These are phyloP conservation scores for Lentinula edodes DNA, from an alignment of 768 basidiomycete species.

Conservation along the genomic window DNA sequence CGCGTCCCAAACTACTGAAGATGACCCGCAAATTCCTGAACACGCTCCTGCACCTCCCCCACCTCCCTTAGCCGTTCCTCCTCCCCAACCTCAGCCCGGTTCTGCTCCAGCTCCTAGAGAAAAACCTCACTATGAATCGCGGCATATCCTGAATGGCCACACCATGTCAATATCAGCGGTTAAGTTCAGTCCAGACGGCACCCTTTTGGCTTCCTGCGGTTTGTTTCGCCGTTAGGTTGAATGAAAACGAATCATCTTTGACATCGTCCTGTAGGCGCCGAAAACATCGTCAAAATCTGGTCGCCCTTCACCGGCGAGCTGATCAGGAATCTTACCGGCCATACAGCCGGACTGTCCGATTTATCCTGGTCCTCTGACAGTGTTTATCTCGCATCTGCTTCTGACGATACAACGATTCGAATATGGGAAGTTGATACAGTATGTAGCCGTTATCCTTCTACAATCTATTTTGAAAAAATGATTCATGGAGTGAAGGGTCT, in stretches of 20 bases:
- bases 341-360: constrained; percentile 82
- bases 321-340: constrained; percentile 68
- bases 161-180: constrained; percentile 81
- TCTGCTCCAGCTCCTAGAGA: constrained; percentile 21
- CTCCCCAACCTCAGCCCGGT: constrained; percentile 23
- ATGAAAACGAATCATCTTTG: constrained; percentile 3
- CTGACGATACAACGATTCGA: constrained; percentile 85
- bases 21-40: constrained; percentile 74
- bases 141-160: constrained; percentile 70
- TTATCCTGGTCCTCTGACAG: constrained; percentile 87
- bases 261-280: constrained; percentile 48
- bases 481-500: constrained; percentile 44
- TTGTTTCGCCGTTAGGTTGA: constrained; percentile 9
- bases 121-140: constrained; percentile 64
- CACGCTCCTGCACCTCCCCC: constrained; percentile 36
- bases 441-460: constrained; percentile 21
- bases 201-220: constrained; percentile 85
- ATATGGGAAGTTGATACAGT: constrained; percentile 87
- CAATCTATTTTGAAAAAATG: neutral
- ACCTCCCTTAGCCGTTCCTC: constrained; percentile 23
- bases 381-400: constrained; percentile 80
- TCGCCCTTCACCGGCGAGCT: constrained; percentile 75
- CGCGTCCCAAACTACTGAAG: constrained; percentile 81
- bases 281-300: constrained; percentile 79
- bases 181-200: constrained; percentile 89